These are phyloP conservation scores for Pistacia vera DNA, from an alignment of 345 rosid species.

Conservation along the genomic window DNA sequence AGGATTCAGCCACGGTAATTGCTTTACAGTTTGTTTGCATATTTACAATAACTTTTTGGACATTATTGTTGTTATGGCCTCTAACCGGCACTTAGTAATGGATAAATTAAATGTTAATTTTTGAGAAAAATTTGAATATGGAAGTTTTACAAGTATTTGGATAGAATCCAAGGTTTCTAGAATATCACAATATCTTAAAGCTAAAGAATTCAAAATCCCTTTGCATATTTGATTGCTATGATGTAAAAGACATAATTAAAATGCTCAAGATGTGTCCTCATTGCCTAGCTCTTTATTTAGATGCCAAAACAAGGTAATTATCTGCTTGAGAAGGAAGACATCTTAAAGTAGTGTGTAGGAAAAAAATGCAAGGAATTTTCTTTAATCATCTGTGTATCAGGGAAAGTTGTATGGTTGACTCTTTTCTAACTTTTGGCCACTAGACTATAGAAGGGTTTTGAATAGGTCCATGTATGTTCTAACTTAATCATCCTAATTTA, in stretches of 20 bases:
- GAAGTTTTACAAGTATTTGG: not conserved
- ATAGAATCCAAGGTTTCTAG: constrained; percentile 4
- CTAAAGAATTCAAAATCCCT: not conserved
- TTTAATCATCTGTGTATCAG: not conserved
- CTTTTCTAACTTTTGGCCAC: not conserved
- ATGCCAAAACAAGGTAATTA: not conserved
- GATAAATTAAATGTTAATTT: not conserved
- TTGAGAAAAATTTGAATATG: constrained; percentile 2
- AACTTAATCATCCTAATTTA: not conserved
- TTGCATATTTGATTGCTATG: not conserved
- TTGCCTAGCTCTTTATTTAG: constrained; percentile 4
- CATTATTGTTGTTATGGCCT: constrained; percentile 7
- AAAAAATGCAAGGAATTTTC: not conserved
- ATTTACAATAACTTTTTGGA: constrained; percentile 13
- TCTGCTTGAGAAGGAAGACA: not conserved
- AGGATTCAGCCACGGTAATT: constrained; percentile 99
- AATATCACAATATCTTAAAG: not conserved
- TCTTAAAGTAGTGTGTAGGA: not conserved
- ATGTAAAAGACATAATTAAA: not conserved
- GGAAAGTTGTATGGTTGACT: not conserved
- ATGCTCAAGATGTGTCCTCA: not conserved
- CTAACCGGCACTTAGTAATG: constrained; percentile 14
- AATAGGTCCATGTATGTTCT: not conserved
- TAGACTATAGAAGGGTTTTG: not conserved
- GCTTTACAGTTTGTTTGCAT: constrained; percentile 25